Conservation (phyloP, 352 stramenopile genomes). For the Phytophthora uliginosa region DNA sequence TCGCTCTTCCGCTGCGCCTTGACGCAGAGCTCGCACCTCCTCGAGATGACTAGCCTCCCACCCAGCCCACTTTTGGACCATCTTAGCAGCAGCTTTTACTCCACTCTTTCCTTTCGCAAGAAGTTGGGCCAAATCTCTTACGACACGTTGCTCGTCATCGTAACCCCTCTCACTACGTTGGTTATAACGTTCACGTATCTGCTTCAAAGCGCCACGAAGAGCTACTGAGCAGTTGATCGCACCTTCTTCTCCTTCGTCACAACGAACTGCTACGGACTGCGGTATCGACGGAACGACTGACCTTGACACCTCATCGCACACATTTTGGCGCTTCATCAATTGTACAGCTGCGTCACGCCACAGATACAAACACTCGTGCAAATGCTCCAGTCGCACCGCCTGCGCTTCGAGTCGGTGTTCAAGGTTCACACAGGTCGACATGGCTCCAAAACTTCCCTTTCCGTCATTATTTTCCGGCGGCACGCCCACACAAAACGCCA, state of each 20-base stretch:
- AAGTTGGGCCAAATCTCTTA: conserved; percentile 15
- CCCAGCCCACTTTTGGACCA: conserved; percentile 39
- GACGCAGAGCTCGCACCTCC: conserved; percentile 29
- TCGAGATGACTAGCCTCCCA: conserved; percentile 40
- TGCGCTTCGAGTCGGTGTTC: conserved; percentile 41
- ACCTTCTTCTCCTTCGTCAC: background rate
- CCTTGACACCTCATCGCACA: background rate
- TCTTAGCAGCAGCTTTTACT: conserved; percentile 32
- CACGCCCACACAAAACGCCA: conserved; percentile 21
- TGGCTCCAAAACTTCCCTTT: background rate
- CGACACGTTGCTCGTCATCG: background rate
- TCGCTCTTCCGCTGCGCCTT: conserved; percentile 30
- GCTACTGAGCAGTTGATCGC: conserved; percentile 7
- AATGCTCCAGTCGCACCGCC: conserved; percentile 26
- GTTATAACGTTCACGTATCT: conserved; percentile 20
- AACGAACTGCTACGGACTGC: background rate
- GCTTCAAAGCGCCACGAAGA: conserved; percentile 28
- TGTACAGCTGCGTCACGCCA: conserved; percentile 36
- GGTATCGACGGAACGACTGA: conserved; percentile 1
- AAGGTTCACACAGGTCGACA: conserved; percentile 32
- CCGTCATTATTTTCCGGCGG: background rate
- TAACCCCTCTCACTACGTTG: background rate
- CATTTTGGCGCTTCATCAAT: conserved; percentile 26
- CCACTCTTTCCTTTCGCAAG: conserved; percentile 19
- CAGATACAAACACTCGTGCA: conserved; percentile 32